Percentiles rank a stretch among this genome's conserved stretches.
These are phyloP conservation scores for Sphaerulina vaccinii DNA, from an alignment of 2,329 filamentous ascomycete species.

Conservation along the genomic window DNA sequence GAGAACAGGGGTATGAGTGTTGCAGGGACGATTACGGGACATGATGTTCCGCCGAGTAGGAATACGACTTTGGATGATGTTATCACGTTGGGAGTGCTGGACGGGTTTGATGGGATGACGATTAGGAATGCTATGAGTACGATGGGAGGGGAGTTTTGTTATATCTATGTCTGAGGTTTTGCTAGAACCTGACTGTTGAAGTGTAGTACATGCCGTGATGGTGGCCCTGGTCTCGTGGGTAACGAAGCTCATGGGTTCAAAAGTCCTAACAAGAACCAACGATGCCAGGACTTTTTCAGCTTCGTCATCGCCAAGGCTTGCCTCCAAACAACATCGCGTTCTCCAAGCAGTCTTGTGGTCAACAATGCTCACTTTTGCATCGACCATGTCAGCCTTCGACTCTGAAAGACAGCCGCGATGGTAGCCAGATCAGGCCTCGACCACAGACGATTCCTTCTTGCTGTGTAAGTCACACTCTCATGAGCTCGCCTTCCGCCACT, in stretches of 20 bases:
- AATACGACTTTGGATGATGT: slow-evolving; percentile 13
- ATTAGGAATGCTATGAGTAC: slow-evolving; percentile 16
- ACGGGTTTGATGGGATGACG: slow-evolving; percentile 13
- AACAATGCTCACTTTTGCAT: too few relatives aligned
- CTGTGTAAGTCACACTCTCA: background rate
- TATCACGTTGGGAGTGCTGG: slow-evolving; percentile 15
- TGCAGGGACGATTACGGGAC: slow-evolving; percentile 13
- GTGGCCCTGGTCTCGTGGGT: too few relatives aligned
- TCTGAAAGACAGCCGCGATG: background rate
- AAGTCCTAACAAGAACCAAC: too few relatives aligned
- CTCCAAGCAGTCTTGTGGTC: too few relatives aligned
- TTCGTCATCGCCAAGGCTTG: too few relatives aligned
- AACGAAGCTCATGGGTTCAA: too few relatives aligned
- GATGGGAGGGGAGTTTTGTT: slow-evolving; percentile 16
- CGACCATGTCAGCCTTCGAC: background rate
- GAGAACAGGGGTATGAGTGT: too few relatives aligned
- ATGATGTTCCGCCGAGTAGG: slow-evolving; percentile 9
- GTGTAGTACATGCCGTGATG: too few relatives aligned
- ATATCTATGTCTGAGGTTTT: slow-evolving; percentile 22
- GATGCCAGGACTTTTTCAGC: too few relatives aligned
- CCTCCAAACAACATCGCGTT: too few relatives aligned
- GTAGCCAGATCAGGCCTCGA: background rate
- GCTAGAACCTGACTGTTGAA: too few relatives aligned
- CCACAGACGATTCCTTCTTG: slow-evolving; percentile 1
- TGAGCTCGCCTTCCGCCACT: background rate